Evolutionary conservation across 768 basidiomycete genomes (phyloP).

Genomic region (Rhizopogon sp.): DNA sequence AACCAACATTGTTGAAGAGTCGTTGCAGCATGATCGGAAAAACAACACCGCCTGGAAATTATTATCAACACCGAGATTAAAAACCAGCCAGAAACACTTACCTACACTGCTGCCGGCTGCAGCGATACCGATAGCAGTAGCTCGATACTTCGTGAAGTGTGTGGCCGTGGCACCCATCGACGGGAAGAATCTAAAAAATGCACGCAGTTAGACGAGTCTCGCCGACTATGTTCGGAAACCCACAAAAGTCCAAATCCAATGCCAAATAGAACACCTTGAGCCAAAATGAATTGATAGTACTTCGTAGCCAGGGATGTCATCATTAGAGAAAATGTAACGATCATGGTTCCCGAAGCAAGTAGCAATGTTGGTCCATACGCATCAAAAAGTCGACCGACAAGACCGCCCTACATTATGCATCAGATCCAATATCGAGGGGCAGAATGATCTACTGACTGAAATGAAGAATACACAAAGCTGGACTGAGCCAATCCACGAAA

Average conservation of each 20-base stretch:
- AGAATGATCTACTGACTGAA: slow-evolving; percentile 12
- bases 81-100: slow-evolving; percentile 6
- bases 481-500: slow-evolving; percentile 20
- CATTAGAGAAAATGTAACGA: slow-evolving; percentile 13
- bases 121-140: slow-evolving; percentile 23
- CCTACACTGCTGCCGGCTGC: slow-evolving; percentile 25
- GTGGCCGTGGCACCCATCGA: slow-evolving; percentile 11
- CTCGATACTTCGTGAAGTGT: slow-evolving; percentile 17
- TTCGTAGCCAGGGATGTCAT: slow-evolving; percentile 11
- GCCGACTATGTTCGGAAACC: slow-evolving; percentile 20
- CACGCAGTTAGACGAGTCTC: slow-evolving; percentile 1
- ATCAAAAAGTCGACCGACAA: no score
- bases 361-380: slow-evolving; percentile 10
- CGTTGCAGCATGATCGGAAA: slow-evolving; percentile 19
- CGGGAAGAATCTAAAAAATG: slow-evolving; percentile 12
- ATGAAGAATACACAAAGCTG: slow-evolving; percentile 15
- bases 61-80: slow-evolving; percentile 15
- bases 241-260: slow-evolving; percentile 48
- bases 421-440: slow-evolving; percentile 6
- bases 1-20: slow-evolving; percentile 14
- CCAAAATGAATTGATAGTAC: slow-evolving; percentile 29
- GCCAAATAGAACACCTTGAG: slow-evolving; percentile 20
- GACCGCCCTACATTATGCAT: neutral
- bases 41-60: slow-evolving; percentile 12
- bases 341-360: slow-evolving; percentile 8